phyloP scores from a whole-genome alignment of 1,284 basidiomycete species.

The Puccinia novopanici region DNA sequence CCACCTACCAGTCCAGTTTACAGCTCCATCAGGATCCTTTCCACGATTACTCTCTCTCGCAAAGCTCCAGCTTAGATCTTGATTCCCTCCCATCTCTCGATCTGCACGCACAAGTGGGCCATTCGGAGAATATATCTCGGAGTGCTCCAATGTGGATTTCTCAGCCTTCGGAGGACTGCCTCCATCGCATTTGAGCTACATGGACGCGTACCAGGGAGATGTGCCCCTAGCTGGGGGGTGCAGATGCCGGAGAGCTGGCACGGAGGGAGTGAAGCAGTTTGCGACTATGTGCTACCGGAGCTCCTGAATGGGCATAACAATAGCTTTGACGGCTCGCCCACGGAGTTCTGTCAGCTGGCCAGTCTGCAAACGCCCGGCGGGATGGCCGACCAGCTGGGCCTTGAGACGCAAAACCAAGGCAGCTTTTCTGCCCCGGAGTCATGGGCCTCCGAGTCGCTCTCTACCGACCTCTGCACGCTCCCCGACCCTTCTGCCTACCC shows the following conservation, averaged over 20 bases:
- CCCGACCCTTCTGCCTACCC: conserved; percentile 5
- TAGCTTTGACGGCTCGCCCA: conserved; percentile 12
- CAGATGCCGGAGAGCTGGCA: conserved; percentile 5
- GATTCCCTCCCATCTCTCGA: neutral
- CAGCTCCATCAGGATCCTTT: neutral
- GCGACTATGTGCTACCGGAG: conserved; percentile 18
- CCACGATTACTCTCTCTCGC: conserved; percentile 2
- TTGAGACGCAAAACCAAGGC: neutral
- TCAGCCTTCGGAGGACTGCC: neutral
- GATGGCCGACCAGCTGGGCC: neutral
- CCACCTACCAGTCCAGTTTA: neutral
- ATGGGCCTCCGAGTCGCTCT: neutral
- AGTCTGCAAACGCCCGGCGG: conserved; percentile 24
- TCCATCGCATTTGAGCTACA: neutral
- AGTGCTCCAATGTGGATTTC: neutral
- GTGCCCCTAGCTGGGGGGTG: neutral
- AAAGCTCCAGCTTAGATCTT: neutral
- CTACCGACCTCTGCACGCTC: neutral
- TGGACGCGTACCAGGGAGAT: neutral
- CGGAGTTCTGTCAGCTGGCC: conserved; percentile 5
- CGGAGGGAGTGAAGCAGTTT: neutral
- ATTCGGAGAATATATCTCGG: neutral
- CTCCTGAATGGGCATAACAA: conserved; percentile 10
- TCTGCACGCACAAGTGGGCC: conserved; percentile 11
- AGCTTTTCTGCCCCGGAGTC: neutral